A percentile compares a stretch with the other conserved stretches of the same genome.
Evolutionary conservation across 768 basidiomycete genomes (phyloP).

Genomic region (Tulasnella calospora): DNA sequence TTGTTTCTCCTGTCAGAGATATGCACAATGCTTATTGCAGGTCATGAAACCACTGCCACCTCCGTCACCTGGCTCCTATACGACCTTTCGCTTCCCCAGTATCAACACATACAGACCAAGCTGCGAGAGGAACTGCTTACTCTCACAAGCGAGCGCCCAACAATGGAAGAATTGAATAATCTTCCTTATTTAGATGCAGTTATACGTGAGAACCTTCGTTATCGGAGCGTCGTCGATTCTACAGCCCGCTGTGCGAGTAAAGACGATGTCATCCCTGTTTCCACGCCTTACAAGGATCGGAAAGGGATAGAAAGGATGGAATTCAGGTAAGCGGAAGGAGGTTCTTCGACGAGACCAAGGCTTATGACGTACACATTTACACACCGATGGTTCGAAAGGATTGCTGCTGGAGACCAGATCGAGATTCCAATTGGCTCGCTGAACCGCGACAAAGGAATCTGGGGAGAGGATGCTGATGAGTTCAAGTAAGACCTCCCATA

Average conservation of each 20-base stretch:
- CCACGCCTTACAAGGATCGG: slow-evolving; percentile 22
- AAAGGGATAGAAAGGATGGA: slow-evolving; percentile 14
- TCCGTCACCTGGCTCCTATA: slow-evolving; percentile 57
- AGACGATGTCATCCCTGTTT: slow-evolving; percentile 25
- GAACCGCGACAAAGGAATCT: slow-evolving; percentile 51
- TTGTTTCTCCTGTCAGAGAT: slow-evolving; percentile 43
- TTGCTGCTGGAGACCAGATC: slow-evolving; percentile 38
- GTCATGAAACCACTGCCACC: slow-evolving; percentile 52
- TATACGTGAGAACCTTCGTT: slow-evolving; percentile 29
- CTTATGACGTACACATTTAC: not conserved
- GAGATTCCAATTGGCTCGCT: slow-evolving; percentile 50
- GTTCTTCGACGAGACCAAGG: not conserved
- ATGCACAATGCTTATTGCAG: slow-evolving; percentile 56
- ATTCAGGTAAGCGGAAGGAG: slow-evolving; percentile 3
- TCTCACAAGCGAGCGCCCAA: slow-evolving; percentile 25
- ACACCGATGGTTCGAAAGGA: slow-evolving; percentile 18
- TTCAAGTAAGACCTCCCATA: slow-evolving; percentile 47
- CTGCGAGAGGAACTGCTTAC: slow-evolving; percentile 54
- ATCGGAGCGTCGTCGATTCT: slow-evolving; percentile 3
- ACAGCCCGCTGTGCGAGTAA: slow-evolving; percentile 15
- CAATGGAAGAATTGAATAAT: slow-evolving; percentile 32
- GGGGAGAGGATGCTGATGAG: slow-evolving; percentile 58
- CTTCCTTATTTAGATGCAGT: slow-evolving; percentile 36
- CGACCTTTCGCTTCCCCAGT: slow-evolving; percentile 42
- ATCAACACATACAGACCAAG: slow-evolving; percentile 49